Base-by-base conservation (phyloP, 176 grass and related monocot genomes). In the Eragrostis nindensis region DNA sequence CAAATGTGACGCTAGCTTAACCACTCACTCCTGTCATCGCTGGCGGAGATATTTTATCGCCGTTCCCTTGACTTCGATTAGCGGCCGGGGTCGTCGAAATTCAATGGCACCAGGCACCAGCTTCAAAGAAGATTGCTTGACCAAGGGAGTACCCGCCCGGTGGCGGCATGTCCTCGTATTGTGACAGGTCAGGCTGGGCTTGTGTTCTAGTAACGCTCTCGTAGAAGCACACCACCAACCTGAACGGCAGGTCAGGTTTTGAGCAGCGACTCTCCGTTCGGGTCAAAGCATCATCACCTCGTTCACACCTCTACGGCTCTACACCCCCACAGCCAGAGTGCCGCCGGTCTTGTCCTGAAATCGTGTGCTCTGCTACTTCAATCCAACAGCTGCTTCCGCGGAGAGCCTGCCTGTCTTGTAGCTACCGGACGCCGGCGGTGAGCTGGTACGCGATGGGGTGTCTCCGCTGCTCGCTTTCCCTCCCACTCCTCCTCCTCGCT, bases 291-390 rank as follows among this genome's bases (percentile, higher is more conserved):
- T 65, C 45, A 56, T 65, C 56, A 18, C 50, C 18, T 48, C 60
- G 61, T 83, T 83, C 86, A 79, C 80, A 73, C 66, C 0, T 3
- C 18, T 5, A 13, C 84, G 10, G n/a, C n/a, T n/a, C n/a, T n/a
- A n/a, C n/a, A n/a, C n/a, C 44, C 62, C 55, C 60, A 49, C 43
- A 24, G 27, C 39, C 19, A 11, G 59, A 66, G 68, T 19, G 42
- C 25, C 41, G 5, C 30, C 1, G 52, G 55, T 39, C 40, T 46
- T 22, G n/a, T 13, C 21, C 12, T 17, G 3, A 24, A 43, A n/a
- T 42, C 7, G 26, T 63, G 60, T 63, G 60, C 27, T 30, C 44
- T 50, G 38, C 39, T 43, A 79, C 60, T 77, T 78, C 45, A 66
- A 9, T 41, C 62, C 29, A 24, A 11, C 50, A 14, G 45, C 21